Percentiles rank a stretch among this genome's conserved stretches.
Evolutionary conservation across 2,329 filamentous ascomycete genomes (phyloP).

Genomic region (Ophiostoma angusticollis): DNA sequence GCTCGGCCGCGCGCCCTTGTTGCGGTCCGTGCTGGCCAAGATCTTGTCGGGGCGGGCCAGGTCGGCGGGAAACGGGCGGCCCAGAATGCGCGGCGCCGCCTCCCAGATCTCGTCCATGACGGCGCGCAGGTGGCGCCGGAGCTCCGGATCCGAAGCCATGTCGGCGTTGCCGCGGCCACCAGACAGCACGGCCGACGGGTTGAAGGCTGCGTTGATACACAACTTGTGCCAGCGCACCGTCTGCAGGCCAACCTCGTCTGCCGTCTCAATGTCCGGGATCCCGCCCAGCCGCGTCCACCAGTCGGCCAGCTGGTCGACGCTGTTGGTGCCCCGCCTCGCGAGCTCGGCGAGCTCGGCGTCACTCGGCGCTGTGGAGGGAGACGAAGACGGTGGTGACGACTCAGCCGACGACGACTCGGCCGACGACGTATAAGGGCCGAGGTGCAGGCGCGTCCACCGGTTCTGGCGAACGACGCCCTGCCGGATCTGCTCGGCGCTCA

Average conservation of each 20-base stretch:
- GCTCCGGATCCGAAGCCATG: constrained; percentile 49
- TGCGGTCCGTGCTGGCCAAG: constrained; percentile 48
- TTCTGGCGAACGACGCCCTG: constrained; percentile 56
- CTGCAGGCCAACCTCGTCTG: constrained; percentile 53
- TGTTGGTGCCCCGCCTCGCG: constrained; percentile 22
- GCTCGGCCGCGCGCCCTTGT: constrained; percentile 49
- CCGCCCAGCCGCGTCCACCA: constrained; percentile 44
- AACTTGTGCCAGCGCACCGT: constrained; percentile 65
- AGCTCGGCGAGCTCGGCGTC: constrained; percentile 1
- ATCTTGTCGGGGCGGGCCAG: constrained; percentile 52
- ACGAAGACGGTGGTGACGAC: not conserved
- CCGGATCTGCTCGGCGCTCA: constrained; percentile 52
- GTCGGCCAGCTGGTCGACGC: constrained; percentile 36
- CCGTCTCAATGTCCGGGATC: constrained; percentile 48
- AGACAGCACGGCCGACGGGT: constrained; percentile 56
- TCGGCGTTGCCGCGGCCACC: constrained; percentile 51
- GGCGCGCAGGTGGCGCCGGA: constrained; percentile 47
- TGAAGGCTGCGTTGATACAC: constrained; percentile 64
- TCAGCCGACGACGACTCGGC: constrained; percentile 11
- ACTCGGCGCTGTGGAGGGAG: not conserved
- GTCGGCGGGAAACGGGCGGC: constrained; percentile 43
- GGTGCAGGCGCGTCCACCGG: constrained; percentile 59
- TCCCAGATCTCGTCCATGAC: constrained; percentile 59
- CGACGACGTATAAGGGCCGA: constrained; percentile 49
- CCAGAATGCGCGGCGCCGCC: constrained; percentile 50